Conservation (phyloP, 495 filamentous ascomycete genomes). For the Cetradonia linearis region DNA sequence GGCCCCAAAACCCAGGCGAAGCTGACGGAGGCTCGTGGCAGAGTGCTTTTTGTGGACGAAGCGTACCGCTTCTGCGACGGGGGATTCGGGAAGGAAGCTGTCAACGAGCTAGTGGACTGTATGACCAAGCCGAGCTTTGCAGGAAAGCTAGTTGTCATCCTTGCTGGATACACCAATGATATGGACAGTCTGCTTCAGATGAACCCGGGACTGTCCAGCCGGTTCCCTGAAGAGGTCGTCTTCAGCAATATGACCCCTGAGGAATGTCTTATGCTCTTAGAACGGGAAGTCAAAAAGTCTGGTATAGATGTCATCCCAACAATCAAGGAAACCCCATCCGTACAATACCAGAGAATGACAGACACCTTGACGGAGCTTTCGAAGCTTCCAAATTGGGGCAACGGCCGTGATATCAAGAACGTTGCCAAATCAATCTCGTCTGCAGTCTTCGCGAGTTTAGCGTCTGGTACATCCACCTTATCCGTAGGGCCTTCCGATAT, state of each 20-base stretch:
- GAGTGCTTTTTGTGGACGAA: conserved; percentile 54
- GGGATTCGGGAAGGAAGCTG: conserved; percentile 56
- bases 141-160: conserved; percentile 58
- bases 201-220: conserved; percentile 43
- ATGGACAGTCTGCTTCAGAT: conserved; percentile 58
- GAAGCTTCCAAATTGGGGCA: conserved; percentile 50
- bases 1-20: conserved; percentile 36
- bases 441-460: too few relatives aligned
- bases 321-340: background rate
- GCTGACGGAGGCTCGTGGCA: conserved; percentile 41
- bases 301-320: background rate
- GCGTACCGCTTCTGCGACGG: conserved; percentile 48
- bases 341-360: background rate
- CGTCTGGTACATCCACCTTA: too few relatives aligned
- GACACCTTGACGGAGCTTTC: conserved; percentile 29
- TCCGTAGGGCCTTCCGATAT: too few relatives aligned
- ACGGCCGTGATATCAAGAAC: conserved; percentile 54
- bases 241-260: conserved; percentile 34
- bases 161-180: conserved; percentile 62
- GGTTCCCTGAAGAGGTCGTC: conserved; percentile 41
- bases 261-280: conserved; percentile 18
- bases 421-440: conserved; percentile 46
- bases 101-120: conserved; percentile 63
- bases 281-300: background rate
- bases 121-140: conserved; percentile 53